A percentile compares a stretch with the other conserved stretches of the same genome.
phyloP scores from a whole-genome alignment of 2,329 filamentous ascomycete species.

The Cladobotryum protrusum region DNA sequence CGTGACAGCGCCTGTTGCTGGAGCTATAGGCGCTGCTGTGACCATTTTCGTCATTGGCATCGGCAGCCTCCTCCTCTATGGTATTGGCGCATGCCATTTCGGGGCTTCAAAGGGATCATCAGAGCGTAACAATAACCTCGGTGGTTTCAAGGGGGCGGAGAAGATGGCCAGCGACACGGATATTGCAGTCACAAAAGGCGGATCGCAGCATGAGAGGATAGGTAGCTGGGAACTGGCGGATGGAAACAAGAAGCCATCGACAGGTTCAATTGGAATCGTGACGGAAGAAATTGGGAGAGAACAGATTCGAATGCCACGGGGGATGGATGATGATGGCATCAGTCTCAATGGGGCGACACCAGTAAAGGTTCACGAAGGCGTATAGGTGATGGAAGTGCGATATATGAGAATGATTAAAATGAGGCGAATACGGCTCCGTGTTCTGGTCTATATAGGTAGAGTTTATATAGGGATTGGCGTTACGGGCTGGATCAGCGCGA shows the following conservation, averaged over 20 bases:
- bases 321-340: constrained; percentile 20
- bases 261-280: constrained; percentile 17
- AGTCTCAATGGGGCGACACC: constrained; percentile 31
- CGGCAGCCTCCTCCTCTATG: constrained; percentile 25
- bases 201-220: constrained; percentile 37
- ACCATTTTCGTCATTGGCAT: constrained; percentile 31
- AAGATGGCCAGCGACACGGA: constrained; percentile 41
- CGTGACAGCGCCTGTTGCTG: constrained; percentile 35
- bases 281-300: constrained; percentile 17
- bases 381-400: constrained; percentile 21
- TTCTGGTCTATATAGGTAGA: neutral
- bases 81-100: constrained; percentile 29
- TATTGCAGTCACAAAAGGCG: constrained; percentile 33
- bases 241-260: constrained; percentile 11
- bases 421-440: neutral
- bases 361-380: constrained; percentile 33
- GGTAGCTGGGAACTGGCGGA: constrained; percentile 45
- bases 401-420: no score
- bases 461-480: neutral
- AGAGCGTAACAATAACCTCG: constrained; percentile 16
- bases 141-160: constrained; percentile 40
- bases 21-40: constrained; percentile 40
- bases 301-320: constrained; percentile 3
- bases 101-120: constrained; percentile 12
- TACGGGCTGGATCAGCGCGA: neutral